phyloP scores from a whole-genome alignment of 2,329 filamentous ascomycete species.

The Ophiostoma pallidulum region DNA sequence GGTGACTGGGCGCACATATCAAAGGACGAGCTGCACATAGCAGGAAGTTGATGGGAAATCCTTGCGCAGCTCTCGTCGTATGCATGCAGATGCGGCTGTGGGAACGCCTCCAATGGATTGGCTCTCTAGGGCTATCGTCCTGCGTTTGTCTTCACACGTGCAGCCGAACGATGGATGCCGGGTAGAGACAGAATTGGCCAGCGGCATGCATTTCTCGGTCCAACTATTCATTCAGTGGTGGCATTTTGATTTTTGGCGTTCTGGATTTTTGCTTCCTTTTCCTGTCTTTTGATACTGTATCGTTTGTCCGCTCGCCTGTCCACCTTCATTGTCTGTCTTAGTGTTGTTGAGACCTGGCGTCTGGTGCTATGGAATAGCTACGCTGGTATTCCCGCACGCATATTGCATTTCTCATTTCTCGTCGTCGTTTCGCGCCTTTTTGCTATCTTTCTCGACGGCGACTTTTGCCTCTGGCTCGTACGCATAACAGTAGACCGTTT shows the following conservation, averaged over 20 bases:
- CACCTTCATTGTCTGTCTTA: too few species aligned
- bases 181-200: not conserved
- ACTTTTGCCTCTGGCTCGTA: too few species aligned
- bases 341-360: slow-evolving; percentile 11
- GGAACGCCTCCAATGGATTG: too few species aligned
- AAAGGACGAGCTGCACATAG: too few species aligned
- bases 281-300: not conserved
- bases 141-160: too few species aligned
- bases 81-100: too few species aligned
- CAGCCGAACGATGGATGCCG: not conserved
- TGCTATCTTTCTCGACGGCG: not conserved
- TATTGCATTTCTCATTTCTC: not conserved
- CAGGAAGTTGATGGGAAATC: too few species aligned
- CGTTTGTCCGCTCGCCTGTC: too few species aligned
- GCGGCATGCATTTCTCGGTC: not conserved
- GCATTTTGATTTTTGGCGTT: not conserved
- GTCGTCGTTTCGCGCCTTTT: not conserved
- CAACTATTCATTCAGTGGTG: not conserved
- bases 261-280: not conserved
- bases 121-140: too few species aligned
- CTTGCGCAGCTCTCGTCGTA: too few species aligned
- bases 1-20: too few species aligned
- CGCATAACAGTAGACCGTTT: too few species aligned
- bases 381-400: not conserved
- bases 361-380: slow-evolving; percentile 9